Evolutionary conservation across 352 stramenopile genomes (phyloP).

Genomic region (Globisporangium yorkense): DNA sequence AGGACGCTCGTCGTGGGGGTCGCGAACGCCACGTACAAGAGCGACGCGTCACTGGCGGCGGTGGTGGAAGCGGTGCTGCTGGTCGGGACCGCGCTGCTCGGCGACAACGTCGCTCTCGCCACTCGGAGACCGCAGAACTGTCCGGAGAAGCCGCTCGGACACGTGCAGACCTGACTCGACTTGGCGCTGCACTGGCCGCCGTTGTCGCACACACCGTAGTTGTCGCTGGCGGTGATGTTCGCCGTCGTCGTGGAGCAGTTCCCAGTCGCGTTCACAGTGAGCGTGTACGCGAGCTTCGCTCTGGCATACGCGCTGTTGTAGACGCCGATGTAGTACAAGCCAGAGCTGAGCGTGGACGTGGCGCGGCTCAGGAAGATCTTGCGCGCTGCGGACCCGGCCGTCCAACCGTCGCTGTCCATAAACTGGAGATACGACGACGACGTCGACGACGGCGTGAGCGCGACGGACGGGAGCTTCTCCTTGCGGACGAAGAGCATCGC

Average conservation of each 20-base stretch:
- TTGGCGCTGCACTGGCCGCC: slow-evolving; percentile 38
- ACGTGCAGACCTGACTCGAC: slow-evolving; percentile 49
- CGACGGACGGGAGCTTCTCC: slow-evolving; percentile 42
- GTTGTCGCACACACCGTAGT: slow-evolving; percentile 37
- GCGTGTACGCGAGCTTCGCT: slow-evolving; percentile 33
- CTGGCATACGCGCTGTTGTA: slow-evolving; percentile 68
- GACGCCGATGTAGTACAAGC: slow-evolving; percentile 70
- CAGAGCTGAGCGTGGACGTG: slow-evolving; percentile 58
- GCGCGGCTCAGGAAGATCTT: slow-evolving; percentile 58
- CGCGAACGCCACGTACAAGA: slow-evolving; percentile 23
- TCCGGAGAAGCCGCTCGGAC: slow-evolving; percentile 24
- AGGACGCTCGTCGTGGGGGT: slow-evolving; percentile 21
- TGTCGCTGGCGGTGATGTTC: slow-evolving; percentile 2
- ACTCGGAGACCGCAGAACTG: slow-evolving; percentile 39
- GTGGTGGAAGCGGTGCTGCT: background rate
- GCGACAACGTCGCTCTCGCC: slow-evolving; percentile 12
- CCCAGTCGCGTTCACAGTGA: slow-evolving; percentile 45
- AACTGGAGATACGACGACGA: slow-evolving; percentile 37
- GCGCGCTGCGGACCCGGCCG: slow-evolving; percentile 22
- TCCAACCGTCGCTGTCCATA: slow-evolving; percentile 44
- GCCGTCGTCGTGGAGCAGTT: slow-evolving; percentile 27
- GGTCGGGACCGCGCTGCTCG: background rate
- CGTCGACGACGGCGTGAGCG: slow-evolving; percentile 1
- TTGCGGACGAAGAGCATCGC: slow-evolving; percentile 72
- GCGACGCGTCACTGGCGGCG: background rate